phyloP scores from a whole-genome alignment of 768 basidiomycete genomes.

The Cystobasidium tubakii region DNA sequence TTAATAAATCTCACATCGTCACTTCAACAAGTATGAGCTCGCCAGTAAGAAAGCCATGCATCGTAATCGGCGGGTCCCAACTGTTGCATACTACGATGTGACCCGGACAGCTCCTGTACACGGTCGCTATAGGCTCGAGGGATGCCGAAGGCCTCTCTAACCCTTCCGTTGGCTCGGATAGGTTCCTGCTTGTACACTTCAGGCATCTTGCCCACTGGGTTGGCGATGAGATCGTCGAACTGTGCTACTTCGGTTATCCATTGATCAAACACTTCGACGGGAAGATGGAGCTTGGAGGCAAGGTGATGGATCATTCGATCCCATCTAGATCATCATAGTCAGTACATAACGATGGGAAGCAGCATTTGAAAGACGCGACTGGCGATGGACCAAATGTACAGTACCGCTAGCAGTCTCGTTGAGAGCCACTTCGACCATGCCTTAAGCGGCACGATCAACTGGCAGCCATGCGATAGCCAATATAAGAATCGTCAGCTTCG shows the following conservation, averaged over 20 bases:
- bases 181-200: background rate
- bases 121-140: slow-evolving; percentile 3
- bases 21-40: background rate
- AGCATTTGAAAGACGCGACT: background rate
- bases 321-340: background rate
- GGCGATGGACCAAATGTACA: slow-evolving; percentile 14
- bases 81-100: background rate
- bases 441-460: background rate
- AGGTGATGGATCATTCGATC: background rate
- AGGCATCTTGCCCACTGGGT: background rate
- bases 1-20: too few species aligned
- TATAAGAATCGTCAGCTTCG: background rate
- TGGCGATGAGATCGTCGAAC: slow-evolving; percentile 3
- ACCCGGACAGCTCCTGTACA: background rate
- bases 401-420: background rate
- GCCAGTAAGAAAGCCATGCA: background rate
- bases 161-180: background rate
- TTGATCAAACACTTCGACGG: background rate
- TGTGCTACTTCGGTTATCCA: slow-evolving; percentile 3
- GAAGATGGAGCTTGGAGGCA: background rate
- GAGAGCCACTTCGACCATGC: background rate
- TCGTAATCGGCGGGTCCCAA: background rate
- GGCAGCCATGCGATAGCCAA: slow-evolving; percentile 17
- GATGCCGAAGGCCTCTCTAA: slow-evolving; percentile 5
- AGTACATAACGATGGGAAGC: background rate